phyloP scores from a whole-genome alignment of 2,329 filamentous ascomycete species.

The Talaromyces pinophilus region DNA sequence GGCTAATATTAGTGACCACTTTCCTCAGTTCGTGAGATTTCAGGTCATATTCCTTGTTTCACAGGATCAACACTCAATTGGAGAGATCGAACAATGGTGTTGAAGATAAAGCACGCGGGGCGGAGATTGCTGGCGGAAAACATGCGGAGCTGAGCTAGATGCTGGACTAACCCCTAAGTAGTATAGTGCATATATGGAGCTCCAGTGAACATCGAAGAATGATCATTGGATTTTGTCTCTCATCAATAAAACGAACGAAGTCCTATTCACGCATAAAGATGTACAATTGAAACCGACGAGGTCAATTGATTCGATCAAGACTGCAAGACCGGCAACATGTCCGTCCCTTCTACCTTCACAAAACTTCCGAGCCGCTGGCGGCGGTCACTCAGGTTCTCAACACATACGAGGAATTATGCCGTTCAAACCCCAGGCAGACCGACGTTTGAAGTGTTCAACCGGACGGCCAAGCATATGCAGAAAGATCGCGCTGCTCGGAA shows the following conservation, averaged over 20 bases:
- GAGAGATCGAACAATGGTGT: background rate
- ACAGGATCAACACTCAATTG: background rate
- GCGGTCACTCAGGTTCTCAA: constrained; percentile 22
- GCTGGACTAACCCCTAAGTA: background rate
- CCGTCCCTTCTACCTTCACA: constrained; percentile 23
- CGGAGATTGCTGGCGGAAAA: constrained; percentile 16
- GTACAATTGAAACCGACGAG: background rate
- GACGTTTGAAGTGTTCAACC: constrained; percentile 87
- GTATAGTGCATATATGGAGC: background rate
- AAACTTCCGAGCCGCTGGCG: constrained; percentile 19
- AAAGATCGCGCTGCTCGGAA: constrained; percentile 80
- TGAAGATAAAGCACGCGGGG: constrained; percentile 7
- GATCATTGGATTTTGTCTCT: background rate
- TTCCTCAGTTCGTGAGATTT: background rate
- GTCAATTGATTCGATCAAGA: background rate
- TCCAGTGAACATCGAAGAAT: background rate
- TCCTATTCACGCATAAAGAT: background rate
- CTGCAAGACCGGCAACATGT: constrained; percentile 27
- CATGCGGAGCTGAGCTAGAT: constrained; percentile 8
- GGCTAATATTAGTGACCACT: background rate
- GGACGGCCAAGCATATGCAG: constrained; percentile 82
- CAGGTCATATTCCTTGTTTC: background rate
- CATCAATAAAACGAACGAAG: background rate
- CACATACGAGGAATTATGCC: constrained; percentile 63
- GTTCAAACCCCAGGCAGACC: constrained; percentile 75